A percentile compares a stretch with the other conserved stretches of the same genome.
These are phyloP conservation scores for Ophiostoma montium DNA, from an alignment of 2,329 filamentous ascomycete genomes.

Conservation along the genomic window DNA sequence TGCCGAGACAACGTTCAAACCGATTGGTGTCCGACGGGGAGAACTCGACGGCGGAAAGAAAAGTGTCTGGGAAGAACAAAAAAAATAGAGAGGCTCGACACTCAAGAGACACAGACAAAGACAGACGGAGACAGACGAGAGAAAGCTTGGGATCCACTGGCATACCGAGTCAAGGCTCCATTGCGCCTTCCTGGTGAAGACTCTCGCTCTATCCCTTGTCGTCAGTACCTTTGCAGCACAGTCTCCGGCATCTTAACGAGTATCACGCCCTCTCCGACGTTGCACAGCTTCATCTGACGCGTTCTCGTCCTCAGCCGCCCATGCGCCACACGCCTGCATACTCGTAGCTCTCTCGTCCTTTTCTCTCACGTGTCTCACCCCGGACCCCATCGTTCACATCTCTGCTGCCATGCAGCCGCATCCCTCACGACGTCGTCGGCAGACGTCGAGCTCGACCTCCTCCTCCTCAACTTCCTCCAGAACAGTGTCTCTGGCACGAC, in stretches of 20 bases:
- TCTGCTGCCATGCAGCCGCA: conserved; percentile 1
- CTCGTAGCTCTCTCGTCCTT: background rate
- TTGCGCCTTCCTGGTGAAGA: background rate
- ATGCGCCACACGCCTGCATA: conserved; percentile 1
- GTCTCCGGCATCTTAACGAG: background rate
- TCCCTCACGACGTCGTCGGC: background rate
- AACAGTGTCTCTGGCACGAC: background rate
- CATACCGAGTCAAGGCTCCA: background rate
- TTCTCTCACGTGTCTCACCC: background rate
- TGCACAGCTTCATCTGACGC: background rate
- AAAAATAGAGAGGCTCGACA: background rate
- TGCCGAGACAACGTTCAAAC: too few species aligned
- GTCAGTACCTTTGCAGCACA: background rate
- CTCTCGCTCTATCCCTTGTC: background rate
- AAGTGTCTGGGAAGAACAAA: background rate
- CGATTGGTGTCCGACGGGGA: background rate
- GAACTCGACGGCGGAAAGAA: background rate
- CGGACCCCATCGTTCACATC: background rate
- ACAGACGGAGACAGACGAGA: background rate
- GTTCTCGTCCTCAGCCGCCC: background rate
- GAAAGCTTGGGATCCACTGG: background rate
- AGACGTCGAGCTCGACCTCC: background rate
- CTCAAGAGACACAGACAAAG: background rate
- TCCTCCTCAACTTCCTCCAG: background rate
- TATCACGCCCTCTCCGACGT: background rate